These are phyloP conservation scores for Staphylotrichum longicolle DNA, from an alignment of 495 filamentous ascomycete genomes.

Conservation along the genomic window DNA sequence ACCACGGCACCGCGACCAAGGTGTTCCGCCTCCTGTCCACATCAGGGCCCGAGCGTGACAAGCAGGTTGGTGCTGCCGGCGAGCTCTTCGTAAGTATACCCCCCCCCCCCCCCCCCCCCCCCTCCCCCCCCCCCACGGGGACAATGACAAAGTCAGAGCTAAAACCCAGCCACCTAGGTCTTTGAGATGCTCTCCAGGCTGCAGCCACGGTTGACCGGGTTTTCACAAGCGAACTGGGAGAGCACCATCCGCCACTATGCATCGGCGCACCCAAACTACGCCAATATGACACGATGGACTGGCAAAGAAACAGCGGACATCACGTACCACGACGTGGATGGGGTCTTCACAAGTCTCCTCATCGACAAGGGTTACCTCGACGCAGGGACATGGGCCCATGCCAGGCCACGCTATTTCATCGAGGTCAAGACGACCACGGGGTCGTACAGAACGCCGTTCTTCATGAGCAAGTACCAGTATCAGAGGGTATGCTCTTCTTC, in stretches of 20 bases:
- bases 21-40: background rate
- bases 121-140: no score
- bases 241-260: background rate
- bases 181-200: background rate
- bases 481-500: no score
- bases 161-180: background rate
- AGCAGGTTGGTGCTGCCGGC: background rate
- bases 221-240: background rate
- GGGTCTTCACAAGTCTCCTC: background rate
- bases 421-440: background rate
- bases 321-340: background rate
- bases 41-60: background rate
- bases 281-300: background rate
- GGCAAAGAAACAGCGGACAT: background rate
- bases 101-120: no score
- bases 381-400: background rate
- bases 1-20: background rate
- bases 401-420: background rate
- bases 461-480: constrained; percentile 3
- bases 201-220: background rate
- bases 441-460: background rate
- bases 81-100: background rate
- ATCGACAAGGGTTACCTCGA: no score
- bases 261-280: background rate
- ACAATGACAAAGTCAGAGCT: background rate